Conservation (phyloP, 176 grass and related monocot genomes). For the Oropetium thomaeum region DNA sequence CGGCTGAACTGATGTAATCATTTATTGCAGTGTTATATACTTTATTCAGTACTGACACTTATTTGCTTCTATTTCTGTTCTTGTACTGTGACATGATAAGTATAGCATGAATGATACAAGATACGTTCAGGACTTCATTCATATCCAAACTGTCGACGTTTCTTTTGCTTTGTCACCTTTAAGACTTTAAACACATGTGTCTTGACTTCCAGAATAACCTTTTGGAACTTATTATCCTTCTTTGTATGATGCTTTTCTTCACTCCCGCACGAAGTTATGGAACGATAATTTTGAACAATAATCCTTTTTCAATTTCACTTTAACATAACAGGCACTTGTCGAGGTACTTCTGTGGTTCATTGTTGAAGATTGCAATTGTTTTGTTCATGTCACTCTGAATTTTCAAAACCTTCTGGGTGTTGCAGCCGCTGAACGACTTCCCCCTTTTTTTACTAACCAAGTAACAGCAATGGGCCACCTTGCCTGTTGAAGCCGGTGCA, state of each 20-base stretch:
- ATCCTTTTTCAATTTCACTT: not conserved
- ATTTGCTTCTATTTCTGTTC: not conserved
- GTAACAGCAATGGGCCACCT: not conserved
- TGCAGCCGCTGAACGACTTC: not conserved
- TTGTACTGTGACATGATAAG: not conserved
- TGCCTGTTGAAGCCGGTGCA: not conserved
- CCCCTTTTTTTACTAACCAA: not conserved
- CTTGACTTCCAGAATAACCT: constrained; percentile 1
- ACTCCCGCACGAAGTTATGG: not conserved
- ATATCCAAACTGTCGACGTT: not conserved
- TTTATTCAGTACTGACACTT: not conserved
- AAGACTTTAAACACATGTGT: not conserved
- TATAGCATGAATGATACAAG: not conserved
- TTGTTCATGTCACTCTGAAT: not conserved
- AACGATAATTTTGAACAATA: not conserved
- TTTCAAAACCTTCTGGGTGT: not conserved
- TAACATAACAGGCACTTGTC: not conserved
- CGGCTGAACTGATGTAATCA: not conserved
- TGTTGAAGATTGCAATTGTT: not conserved
- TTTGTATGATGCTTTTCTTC: constrained; percentile 20
- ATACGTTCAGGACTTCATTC: not conserved
- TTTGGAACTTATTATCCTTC: constrained; percentile 5
- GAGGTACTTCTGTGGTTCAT: not conserved
- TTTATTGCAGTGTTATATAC: too few relatives aligned
- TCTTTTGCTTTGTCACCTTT: constrained; percentile 18